These are phyloP conservation scores for Colletotrichum tanaceti DNA, from an alignment of 2,329 filamentous ascomycete genomes.

Conservation along the genomic window DNA sequence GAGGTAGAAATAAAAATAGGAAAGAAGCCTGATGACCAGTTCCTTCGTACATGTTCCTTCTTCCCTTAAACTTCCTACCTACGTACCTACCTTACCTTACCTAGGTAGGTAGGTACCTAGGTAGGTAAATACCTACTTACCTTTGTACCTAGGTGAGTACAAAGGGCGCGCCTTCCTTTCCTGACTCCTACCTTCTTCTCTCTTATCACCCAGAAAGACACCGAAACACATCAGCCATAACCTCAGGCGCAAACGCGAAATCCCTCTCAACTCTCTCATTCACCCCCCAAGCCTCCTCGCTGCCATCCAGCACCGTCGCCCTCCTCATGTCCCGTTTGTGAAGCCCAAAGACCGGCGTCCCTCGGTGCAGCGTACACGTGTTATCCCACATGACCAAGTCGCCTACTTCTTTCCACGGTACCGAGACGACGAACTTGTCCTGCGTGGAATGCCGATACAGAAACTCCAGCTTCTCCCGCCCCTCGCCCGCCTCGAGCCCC, in stretches of 20 bases:
- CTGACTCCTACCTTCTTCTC: no score
- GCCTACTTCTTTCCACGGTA: slow-evolving; percentile 60
- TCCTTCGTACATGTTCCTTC: no score
- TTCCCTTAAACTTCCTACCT: no score
- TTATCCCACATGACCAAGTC: slow-evolving; percentile 72
- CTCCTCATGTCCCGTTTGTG: slow-evolving; percentile 65
- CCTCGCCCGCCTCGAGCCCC: slow-evolving; percentile 51
- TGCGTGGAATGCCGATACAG: slow-evolving; percentile 62
- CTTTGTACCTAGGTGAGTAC: no score
- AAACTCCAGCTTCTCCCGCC: slow-evolving; percentile 50
- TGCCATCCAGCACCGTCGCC: slow-evolving; percentile 64
- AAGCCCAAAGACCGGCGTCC: slow-evolving; percentile 60
- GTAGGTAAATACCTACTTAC: no score
- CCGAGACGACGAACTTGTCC: slow-evolving; percentile 57
- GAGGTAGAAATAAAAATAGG: neutral
- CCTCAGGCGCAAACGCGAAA: slow-evolving; percentile 25
- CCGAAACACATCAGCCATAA: neutral
- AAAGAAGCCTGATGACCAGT: neutral
- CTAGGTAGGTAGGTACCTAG: no score
- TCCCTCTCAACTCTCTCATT: slow-evolving; percentile 45
- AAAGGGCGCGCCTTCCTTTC: neutral
- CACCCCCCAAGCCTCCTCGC: slow-evolving; percentile 52
- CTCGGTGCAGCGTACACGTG: slow-evolving; percentile 65
- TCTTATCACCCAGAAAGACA: neutral
- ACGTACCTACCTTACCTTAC: no score